phyloP scores from a whole-genome alignment of 2,329 filamentous ascomycete species.

The Fusarium brachygibbosum region DNA sequence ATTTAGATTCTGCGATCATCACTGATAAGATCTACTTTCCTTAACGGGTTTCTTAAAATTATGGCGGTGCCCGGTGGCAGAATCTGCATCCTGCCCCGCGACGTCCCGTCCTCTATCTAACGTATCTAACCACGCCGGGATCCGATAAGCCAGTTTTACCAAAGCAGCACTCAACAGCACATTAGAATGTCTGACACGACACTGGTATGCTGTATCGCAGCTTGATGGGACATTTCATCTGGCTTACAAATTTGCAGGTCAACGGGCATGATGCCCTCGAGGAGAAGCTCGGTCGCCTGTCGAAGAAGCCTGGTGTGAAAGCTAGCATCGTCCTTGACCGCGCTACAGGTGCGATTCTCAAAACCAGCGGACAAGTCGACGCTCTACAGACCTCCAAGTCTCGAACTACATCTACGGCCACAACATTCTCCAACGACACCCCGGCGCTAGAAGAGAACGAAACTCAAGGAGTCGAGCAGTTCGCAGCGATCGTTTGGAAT shows the following conservation, averaged over 20 bases:
- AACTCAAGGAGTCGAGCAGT: conserved; percentile 75
- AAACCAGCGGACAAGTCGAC: conserved; percentile 77
- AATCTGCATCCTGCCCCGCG: conserved; percentile 50
- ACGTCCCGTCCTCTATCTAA: conserved; percentile 21
- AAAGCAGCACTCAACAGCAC: conserved; percentile 14
- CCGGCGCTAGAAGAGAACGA: conserved; percentile 60
- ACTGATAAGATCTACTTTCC: conserved; percentile 42
- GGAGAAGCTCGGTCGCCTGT: conserved; percentile 75
- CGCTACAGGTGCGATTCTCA: conserved; percentile 78
- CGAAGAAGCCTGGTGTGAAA: conserved; percentile 83
- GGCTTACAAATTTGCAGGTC: conserved; percentile 48
- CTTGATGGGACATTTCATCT: neutral
- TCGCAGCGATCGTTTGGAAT: conserved; percentile 81
- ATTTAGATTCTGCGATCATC: conserved; percentile 28
- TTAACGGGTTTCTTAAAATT: conserved; percentile 52
- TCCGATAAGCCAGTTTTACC: conserved; percentile 23
- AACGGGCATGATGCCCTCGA: conserved; percentile 72
- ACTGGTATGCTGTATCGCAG: conserved; percentile 35
- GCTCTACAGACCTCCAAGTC: conserved; percentile 62
- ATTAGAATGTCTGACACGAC: conserved; percentile 46
- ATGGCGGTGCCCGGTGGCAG: conserved; percentile 62
- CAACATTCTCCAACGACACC: conserved; percentile 63
- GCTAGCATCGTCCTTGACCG: conserved; percentile 82
- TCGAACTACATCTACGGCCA: conserved; percentile 54
- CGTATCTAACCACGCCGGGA: conserved; percentile 26